These are phyloP conservation scores for Eustoma russellianum DNA, from an alignment of 257 asterid species.

Conservation along the genomic window DNA sequence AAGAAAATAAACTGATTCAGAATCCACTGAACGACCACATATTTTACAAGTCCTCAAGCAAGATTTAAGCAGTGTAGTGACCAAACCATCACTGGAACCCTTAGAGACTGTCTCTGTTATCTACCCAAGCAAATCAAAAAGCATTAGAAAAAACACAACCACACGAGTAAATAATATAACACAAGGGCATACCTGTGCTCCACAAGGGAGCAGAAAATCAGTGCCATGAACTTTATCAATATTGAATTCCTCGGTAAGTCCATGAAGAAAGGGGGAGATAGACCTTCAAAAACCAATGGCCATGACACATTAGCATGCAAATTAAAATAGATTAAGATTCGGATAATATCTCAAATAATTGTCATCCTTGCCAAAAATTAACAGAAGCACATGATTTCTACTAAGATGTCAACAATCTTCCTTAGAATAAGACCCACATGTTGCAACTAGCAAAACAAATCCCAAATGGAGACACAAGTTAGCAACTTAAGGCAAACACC, in stretches of 20 bases:
- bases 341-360: neutral
- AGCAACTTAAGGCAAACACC: too few relatives aligned
- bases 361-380: neutral
- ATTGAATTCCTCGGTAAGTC: too few relatives aligned
- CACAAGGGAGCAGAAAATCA: conserved; percentile 63
- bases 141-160: neutral
- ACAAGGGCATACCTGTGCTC: conserved; percentile 46
- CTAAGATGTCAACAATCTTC: conserved; percentile 54
- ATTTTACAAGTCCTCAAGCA: too few relatives aligned
- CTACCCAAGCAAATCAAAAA: conserved; percentile 30
- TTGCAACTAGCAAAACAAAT: conserved; percentile 48
- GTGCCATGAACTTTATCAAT: too few relatives aligned
- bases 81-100: conserved; percentile 33
- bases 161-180: neutral
- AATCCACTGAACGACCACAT: too few relatives aligned
- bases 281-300: too few relatives aligned
- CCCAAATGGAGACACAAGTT: conserved; percentile 9
- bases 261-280: too few relatives aligned
- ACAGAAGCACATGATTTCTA: conserved; percentile 42
- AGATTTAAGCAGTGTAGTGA: conserved; percentile 52
- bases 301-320: too few relatives aligned
- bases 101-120: conserved; percentile 48
- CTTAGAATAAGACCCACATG: conserved; percentile 57
- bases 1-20: conserved; percentile 48
- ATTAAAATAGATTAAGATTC: too few relatives aligned